Evolutionary conservation across 805 yeast genomes (phyloP).

Genomic region (Saccharomycodes ludwigii): DNA sequence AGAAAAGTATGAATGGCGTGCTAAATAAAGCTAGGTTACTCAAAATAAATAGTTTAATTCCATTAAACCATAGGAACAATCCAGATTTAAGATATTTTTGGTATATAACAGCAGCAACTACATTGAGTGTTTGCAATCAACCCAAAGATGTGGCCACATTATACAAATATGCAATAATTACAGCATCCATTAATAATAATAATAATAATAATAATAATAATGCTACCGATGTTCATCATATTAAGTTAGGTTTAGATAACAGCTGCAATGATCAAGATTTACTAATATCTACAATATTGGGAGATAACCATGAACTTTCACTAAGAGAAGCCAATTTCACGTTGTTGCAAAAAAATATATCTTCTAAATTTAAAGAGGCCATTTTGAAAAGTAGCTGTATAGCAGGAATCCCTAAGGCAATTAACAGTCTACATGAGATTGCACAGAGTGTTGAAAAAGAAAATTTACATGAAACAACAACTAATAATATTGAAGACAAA

Average conservation of each 20-base stretch:
- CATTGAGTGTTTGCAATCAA: constrained; percentile 68
- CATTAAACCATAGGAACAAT: constrained; percentile 27
- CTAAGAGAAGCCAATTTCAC: constrained; percentile 4
- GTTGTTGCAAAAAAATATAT: constrained; percentile 18
- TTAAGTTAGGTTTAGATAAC: too few relatives aligned
- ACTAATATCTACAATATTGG: constrained; percentile 9
- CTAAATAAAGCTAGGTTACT: background rate
- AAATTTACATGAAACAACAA: too few relatives aligned
- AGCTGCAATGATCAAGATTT: too few relatives aligned
- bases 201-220: too few relatives aligned
- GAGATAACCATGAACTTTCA: constrained; percentile 9
- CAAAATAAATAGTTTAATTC: background rate
- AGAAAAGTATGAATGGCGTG: too few relatives aligned
- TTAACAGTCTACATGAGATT: constrained; percentile 55
- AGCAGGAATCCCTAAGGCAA: constrained; percentile 75
- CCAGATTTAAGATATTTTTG: constrained; percentile 48
- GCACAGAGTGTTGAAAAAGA: constrained; percentile 5
- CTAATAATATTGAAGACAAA: constrained; percentile 8
- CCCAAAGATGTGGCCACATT: constrained; percentile 72
- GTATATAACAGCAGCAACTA: constrained; percentile 72
- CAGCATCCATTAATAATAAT: too few relatives aligned
- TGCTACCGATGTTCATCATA: too few relatives aligned
- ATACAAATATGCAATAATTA: constrained; percentile 60
- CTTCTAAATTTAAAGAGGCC: constrained; percentile 61
- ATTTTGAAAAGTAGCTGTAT: constrained; percentile 68